phyloP scores from a whole-genome alignment of 179 eudicot species.

The Monotropa hypopitys region DNA sequence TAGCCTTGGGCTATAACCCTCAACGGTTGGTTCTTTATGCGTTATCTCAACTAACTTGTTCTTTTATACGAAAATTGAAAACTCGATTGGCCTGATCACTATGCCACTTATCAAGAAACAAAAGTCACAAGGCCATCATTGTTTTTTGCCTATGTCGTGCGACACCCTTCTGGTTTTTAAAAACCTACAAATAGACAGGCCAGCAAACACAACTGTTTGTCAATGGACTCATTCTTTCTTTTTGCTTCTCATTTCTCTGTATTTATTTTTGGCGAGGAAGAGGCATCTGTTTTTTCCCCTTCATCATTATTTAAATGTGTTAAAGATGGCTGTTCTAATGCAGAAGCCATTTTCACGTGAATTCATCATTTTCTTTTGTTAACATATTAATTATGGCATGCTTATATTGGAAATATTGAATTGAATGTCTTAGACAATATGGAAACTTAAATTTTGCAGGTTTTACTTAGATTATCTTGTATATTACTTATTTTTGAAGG shows the following conservation, averaged over 20 bases:
- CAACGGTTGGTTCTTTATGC: background rate
- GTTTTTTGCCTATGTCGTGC: background rate
- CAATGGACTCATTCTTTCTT: background rate
- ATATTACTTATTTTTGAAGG: background rate
- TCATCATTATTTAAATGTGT: background rate
- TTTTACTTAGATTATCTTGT: background rate
- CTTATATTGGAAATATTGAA: background rate
- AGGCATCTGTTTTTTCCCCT: background rate
- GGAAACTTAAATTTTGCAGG: background rate
- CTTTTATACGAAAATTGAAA: background rate
- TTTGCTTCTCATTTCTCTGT: background rate
- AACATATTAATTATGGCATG: background rate
- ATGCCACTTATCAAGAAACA: background rate
- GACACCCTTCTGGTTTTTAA: background rate
- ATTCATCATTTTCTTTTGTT: background rate
- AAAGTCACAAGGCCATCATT: background rate
- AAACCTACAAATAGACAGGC: background rate
- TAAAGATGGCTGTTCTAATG: background rate
- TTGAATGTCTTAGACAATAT: background rate
- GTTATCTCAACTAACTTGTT: background rate
- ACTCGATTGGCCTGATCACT: background rate
- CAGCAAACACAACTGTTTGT: background rate
- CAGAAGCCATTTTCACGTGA: background rate
- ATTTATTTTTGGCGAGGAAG: background rate
- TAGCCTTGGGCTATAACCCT: background rate